These are phyloP conservation scores for Paspalum notatum DNA, from an alignment of 176 grass and related monocot genomes.

Conservation along the genomic window DNA sequence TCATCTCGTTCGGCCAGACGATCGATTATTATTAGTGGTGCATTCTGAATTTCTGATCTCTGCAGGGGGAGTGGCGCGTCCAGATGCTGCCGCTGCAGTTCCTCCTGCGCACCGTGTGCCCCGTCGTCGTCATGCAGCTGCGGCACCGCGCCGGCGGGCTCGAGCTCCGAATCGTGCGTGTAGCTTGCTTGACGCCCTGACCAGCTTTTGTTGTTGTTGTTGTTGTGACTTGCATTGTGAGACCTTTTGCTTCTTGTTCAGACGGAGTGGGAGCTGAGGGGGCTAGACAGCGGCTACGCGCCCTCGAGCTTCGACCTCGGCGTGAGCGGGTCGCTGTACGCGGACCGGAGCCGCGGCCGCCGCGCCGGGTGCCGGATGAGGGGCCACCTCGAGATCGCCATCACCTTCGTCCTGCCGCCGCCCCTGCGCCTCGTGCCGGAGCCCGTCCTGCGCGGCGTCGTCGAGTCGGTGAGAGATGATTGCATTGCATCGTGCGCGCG, in stretches of 20 bases:
- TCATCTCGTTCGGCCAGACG: background rate
- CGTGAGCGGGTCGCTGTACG: conserved; percentile 64
- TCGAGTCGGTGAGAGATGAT: conserved; percentile 50
- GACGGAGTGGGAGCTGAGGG: conserved; percentile 78
- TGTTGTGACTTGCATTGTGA: no score
- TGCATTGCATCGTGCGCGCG: no score
- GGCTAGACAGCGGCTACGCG: conserved; percentile 52
- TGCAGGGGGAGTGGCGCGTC: conserved; percentile 71
- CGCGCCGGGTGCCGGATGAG: conserved; percentile 46
- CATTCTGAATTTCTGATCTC: background rate
- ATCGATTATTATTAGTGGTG: background rate
- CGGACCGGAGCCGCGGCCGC: conserved; percentile 36
- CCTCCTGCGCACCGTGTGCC: conserved; percentile 72
- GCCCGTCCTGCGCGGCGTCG: conserved; percentile 53
- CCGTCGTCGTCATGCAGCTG: conserved; percentile 80
- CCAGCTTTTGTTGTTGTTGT: no score
- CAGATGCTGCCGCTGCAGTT: conserved; percentile 84
- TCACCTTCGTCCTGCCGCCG: conserved; percentile 59
- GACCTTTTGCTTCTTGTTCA: conserved; percentile 5
- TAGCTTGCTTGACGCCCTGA: no score
- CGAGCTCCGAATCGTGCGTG: conserved; percentile 63
- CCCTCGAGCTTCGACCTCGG: conserved; percentile 61
- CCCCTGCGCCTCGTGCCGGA: conserved; percentile 54
- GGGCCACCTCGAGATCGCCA: conserved; percentile 64
- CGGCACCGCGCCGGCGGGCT: conserved; percentile 48